Conservation (phyloP, 192 early-diverging fungal species). For the Podila minutissima region DNA sequence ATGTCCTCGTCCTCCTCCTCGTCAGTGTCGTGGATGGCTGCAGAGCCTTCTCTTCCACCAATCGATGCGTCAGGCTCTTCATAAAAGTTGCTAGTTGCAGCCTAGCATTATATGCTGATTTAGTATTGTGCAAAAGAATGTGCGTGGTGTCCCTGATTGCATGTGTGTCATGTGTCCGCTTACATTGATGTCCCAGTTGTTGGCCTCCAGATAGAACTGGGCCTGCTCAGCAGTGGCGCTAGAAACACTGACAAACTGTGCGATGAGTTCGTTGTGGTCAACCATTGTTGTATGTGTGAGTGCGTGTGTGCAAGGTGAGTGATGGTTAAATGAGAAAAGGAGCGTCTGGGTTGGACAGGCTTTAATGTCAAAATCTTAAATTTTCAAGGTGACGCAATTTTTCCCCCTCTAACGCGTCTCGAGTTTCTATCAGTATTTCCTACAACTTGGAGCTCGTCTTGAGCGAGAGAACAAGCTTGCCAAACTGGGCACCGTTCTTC, state of each 20-base stretch:
- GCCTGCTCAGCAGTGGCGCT: slow-evolving; percentile 66
- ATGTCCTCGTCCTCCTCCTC: slow-evolving; percentile 57
- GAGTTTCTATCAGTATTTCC: neutral
- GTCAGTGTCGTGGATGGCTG: slow-evolving; percentile 51
- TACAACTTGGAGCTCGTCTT: slow-evolving; percentile 25
- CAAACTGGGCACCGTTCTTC: slow-evolving; percentile 30
- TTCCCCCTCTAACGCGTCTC: neutral
- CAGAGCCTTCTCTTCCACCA: neutral
- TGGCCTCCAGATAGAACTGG: slow-evolving; percentile 77
- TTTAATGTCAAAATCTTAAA: neutral
- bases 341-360: neutral
- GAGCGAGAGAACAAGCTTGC: slow-evolving; percentile 35
- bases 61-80: slow-evolving; percentile 54
- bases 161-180: neutral
- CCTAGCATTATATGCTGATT: slow-evolving; percentile 39
- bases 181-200: slow-evolving; percentile 85
- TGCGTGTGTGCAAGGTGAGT: neutral
- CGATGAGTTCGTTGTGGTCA: slow-evolving; percentile 66
- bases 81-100: slow-evolving; percentile 75
- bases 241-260: slow-evolving; percentile 66
- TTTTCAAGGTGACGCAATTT: neutral
- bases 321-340: neutral
- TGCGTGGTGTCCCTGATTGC: neutral
- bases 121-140: neutral
- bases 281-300: slow-evolving; percentile 21